Conservation (phyloP, 768 basidiomycete genomes). For the Leccinum rimulosum region DNA sequence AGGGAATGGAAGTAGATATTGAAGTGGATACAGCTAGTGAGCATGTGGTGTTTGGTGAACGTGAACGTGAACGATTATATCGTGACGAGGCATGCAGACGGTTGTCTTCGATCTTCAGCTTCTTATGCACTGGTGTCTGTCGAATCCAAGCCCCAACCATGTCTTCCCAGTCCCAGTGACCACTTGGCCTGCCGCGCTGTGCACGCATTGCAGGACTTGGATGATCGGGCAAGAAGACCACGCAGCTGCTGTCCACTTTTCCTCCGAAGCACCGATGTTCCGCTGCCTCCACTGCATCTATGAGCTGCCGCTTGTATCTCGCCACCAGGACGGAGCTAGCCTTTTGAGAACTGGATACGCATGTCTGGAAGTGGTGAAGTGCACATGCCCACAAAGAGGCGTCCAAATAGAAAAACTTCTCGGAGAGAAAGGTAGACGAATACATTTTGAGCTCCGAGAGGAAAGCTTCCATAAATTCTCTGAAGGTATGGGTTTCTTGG, state of each 20-base stretch:
- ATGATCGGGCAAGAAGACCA: conserved; percentile 10
- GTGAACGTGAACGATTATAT: neutral
- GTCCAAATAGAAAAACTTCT: conserved; percentile 40
- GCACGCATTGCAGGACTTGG: conserved; percentile 1
- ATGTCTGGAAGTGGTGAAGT: conserved; percentile 44
- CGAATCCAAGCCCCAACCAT: conserved; percentile 45
- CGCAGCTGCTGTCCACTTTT: conserved; percentile 13
- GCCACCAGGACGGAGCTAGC: conserved; percentile 26
- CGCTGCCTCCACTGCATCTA: conserved; percentile 49
- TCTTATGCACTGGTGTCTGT: conserved; percentile 34
- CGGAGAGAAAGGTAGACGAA: conserved; percentile 31
- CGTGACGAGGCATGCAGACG: neutral
- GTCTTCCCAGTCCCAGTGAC: conserved; percentile 50
- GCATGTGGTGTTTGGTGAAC: neutral
- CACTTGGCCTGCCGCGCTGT: conserved; percentile 18
- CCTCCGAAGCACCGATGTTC: conserved; percentile 46
- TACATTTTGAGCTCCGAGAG: conserved; percentile 23
- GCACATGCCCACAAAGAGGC: conserved; percentile 54
- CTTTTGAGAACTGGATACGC: conserved; percentile 22
- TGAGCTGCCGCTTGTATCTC: conserved; percentile 39
- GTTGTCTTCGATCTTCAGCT: conserved; percentile 11
- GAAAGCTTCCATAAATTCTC: conserved; percentile 23
- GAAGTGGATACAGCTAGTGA: neutral
- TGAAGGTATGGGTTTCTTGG: conserved; percentile 8
- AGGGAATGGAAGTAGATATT: neutral